phyloP scores from a whole-genome alignment of 2,329 filamentous ascomycete genomes.

The Rhinocladiella similis region DNA sequence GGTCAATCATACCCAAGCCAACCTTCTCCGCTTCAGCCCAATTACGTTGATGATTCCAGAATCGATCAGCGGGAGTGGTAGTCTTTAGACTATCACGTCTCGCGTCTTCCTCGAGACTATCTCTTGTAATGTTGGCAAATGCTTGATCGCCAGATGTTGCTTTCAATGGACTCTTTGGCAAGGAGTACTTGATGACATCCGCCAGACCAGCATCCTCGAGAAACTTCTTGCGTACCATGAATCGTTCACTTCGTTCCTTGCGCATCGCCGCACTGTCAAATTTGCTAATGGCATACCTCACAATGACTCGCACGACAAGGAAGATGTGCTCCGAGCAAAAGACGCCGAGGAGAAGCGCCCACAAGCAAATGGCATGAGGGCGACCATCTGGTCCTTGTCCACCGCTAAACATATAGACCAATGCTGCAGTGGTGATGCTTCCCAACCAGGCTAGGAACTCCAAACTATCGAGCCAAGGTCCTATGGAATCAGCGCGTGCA shows the following conservation, averaged over 20 bases:
- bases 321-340: constrained; percentile 89
- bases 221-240: constrained; percentile 74
- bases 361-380: constrained; percentile 70
- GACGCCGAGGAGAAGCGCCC: constrained; percentile 78
- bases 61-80: constrained; percentile 37
- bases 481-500: constrained; percentile 88
- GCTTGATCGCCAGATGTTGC: constrained; percentile 51
- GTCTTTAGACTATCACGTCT: constrained; percentile 37
- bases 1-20: constrained; percentile 42
- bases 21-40: constrained; percentile 44
- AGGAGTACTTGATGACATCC: constrained; percentile 51
- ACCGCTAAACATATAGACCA: constrained; percentile 85
- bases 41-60: constrained; percentile 47
- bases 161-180: constrained; percentile 65
- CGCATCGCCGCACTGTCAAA: constrained; percentile 84
- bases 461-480: constrained; percentile 83
- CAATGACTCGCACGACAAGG: constrained; percentile 70
- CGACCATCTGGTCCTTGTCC: constrained; percentile 65
- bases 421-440: constrained; percentile 79
- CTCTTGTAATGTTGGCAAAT: constrained; percentile 34
- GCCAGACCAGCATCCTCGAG: constrained; percentile 64
- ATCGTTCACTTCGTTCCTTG: constrained; percentile 80
- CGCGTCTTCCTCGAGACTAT: constrained; percentile 45
- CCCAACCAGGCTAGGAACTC: constrained; percentile 93
- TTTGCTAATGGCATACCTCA: constrained; percentile 72